Conservation (phyloP, 176 grass and related monocot species). For the Ensete ventricosum region DNA sequence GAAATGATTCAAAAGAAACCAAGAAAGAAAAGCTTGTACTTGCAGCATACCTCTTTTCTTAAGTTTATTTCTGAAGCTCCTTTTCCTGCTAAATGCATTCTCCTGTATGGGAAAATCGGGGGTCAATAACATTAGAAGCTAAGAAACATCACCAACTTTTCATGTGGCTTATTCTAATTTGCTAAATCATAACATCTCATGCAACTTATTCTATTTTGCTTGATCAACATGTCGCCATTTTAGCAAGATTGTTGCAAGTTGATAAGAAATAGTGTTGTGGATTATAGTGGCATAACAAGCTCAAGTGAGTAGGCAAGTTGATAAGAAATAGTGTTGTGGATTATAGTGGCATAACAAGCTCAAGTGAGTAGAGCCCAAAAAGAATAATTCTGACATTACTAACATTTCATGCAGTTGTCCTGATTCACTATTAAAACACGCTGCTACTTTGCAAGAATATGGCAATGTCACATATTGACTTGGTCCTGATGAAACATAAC, state of each 20-base stretch:
- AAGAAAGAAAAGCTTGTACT: not conserved
- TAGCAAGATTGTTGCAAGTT: not conserved
- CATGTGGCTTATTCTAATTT: not conserved
- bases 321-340: not conserved
- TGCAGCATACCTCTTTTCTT: conserved; percentile 51
- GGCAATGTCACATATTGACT: too few relatives aligned
- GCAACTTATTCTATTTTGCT: not conserved
- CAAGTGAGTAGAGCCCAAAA: too few relatives aligned
- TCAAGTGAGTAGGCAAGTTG: too few relatives aligned
- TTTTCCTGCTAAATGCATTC: conserved; percentile 90
- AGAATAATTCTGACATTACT: too few relatives aligned
- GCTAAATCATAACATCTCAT: not conserved
- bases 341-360: too few relatives aligned
- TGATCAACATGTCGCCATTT: not conserved
- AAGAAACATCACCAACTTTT: too few relatives aligned
- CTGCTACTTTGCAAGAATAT: too few relatives aligned
- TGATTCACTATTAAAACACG: too few relatives aligned
- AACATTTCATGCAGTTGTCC: too few relatives aligned
- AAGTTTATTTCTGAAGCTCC: conserved; percentile 93
- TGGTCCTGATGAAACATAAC: not conserved
- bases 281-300: too few relatives aligned
- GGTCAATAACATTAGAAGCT: not conserved
- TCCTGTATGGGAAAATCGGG: conserved; percentile 33
- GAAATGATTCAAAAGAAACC: not conserved
- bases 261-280: not conserved